Base-by-base conservation (phyloP, 2,329 filamentous ascomycete species). In the Trichoderma sp. region DNA sequence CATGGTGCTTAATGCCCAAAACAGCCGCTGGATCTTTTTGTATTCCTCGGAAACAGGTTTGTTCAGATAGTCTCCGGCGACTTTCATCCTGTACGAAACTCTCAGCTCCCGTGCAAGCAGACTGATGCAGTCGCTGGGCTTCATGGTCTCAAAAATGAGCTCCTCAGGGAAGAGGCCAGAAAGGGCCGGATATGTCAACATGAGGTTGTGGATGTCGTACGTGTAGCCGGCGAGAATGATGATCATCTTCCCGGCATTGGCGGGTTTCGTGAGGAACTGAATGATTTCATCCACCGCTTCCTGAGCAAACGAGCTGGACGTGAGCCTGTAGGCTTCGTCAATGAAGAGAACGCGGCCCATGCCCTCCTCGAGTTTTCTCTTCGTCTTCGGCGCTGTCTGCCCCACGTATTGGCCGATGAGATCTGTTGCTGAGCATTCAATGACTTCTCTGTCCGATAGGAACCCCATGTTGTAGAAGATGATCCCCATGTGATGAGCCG, bases 401-500 rank as follows among this genome's bases (percentile, higher is more conserved):
- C 90, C 90, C 0, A 90, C 72, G 52, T 86, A 92, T 70, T 89
- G 80, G 0, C 87, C 89, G 1, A 92, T 79, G 0, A 93, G 75
- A 45, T 92, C 88, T 0, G 86, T 85, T 0, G 88, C 88, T 0
- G 90, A 92, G 60, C 82, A 84, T 67, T 91, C 87, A 0, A 88
- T 73, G 0, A 91, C 88, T 48, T 89, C 84, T 0, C 81, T 81
- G 0, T 81, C 79, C 0, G 85, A 77, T 0, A 93, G 78, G 54
- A 92, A 83, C 0, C 89, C 89, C 82, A 93, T 86, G 71, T 92
- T 85, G 70, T 90, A 92, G 71, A 85, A 93, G 0, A 93, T 79
- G 67, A 90, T 83, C 1, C 90, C 90, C 79, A 93, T 88, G 67
- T 87, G 89, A 43, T 82, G 78, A 0, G 90, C 90, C 0, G 81